Conservation (phyloP, 2,329 filamentous ascomycete genomes). For the Talaromyces verruculosus region DNA sequence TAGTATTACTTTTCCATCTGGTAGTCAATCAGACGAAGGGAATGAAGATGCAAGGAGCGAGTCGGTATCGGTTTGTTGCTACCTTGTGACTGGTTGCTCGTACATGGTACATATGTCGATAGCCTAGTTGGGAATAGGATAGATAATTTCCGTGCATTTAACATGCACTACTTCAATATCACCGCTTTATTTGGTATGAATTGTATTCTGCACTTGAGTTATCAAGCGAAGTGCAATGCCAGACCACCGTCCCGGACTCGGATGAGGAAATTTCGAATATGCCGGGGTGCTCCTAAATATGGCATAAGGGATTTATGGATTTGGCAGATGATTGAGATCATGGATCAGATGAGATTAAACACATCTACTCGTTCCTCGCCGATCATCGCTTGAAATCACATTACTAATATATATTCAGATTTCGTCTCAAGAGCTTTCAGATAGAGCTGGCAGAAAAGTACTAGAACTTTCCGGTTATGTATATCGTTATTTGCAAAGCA, state of each 20-base stretch:
- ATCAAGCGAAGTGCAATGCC: too few species aligned
- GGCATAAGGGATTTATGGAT: too few species aligned
- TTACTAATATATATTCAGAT: too few species aligned
- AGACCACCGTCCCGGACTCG: neutral
- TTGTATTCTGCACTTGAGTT: neutral
- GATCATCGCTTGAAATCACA: too few species aligned
- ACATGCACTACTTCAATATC: neutral
- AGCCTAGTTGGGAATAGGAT: neutral
- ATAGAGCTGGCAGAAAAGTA: too few species aligned
- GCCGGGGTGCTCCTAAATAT: too few species aligned
- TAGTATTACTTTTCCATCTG: neutral
- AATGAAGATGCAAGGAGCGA: neutral
- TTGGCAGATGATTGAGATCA: too few species aligned
- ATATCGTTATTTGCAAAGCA: too few species aligned
- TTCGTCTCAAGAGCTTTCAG: too few species aligned
- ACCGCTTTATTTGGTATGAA: neutral
- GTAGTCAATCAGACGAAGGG: neutral
- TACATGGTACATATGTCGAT: neutral
- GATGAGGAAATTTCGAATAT: neutral
- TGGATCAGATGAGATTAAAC: too few species aligned
- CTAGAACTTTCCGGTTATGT: too few species aligned
- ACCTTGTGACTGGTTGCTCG: neutral
- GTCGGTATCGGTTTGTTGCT: neutral
- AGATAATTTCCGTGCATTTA: neutral
- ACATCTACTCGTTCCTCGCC: too few species aligned